These are phyloP conservation scores for Cenchrus americanus DNA, from an alignment of 176 grass and related monocot species.

Conservation along the genomic window DNA sequence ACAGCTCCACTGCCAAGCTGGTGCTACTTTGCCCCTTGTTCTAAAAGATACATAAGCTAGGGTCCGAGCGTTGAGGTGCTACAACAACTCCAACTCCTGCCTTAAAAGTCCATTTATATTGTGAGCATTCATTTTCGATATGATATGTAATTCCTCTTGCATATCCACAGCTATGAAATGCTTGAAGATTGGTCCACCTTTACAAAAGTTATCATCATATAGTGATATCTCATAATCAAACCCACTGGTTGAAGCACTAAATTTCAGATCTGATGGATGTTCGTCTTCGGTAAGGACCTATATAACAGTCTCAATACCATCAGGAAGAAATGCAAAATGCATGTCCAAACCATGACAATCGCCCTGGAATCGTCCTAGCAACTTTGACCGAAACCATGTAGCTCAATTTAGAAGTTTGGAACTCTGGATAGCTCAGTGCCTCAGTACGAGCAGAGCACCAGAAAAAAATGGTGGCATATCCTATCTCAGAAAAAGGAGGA, in stretches of 20 bases:
- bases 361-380: not conserved
- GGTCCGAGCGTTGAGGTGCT: not conserved
- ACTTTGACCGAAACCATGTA: not conserved
- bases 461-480: too few species aligned
- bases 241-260: not conserved
- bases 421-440: too few species aligned
- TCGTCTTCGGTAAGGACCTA: not conserved
- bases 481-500: too few species aligned
- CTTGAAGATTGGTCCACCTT: not conserved
- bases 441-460: too few species aligned
- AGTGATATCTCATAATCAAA: not conserved
- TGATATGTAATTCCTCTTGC: not conserved
- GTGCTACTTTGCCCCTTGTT: constrained; percentile 1
- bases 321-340: not conserved
- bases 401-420: too few species aligned
- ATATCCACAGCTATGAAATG: not conserved
- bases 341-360: not conserved
- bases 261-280: not conserved
- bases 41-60: not conserved
- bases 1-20: constrained; percentile 21
- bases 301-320: not conserved
- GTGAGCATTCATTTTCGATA: too few species aligned
- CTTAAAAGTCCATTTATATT: too few species aligned
- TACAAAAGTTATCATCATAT: not conserved
- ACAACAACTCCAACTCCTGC: too few species aligned